phyloP scores from a whole-genome alignment of 2,329 filamentous ascomycete species.

The Colletotrichum chrysophilum region DNA sequence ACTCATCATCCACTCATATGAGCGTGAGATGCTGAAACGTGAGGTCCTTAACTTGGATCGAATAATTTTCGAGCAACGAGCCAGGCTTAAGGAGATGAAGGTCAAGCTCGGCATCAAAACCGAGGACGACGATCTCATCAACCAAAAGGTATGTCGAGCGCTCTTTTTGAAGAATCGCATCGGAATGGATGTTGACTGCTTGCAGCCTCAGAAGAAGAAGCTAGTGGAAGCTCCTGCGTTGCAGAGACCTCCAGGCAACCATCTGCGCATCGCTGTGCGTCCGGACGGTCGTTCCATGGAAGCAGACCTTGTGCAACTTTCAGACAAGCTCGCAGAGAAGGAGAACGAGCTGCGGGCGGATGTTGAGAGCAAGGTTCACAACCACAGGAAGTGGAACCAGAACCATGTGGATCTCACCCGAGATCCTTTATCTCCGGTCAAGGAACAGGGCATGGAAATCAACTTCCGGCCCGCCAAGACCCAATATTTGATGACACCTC shows the following conservation, averaged over 20 bases:
- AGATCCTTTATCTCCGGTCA: constrained; percentile 80
- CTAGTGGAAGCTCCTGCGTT: constrained; percentile 63
- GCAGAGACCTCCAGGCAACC: constrained; percentile 66
- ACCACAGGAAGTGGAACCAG: constrained; percentile 91
- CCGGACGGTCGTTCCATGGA: constrained; percentile 75
- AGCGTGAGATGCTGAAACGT: constrained; percentile 80
- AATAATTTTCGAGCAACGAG: constrained; percentile 82
- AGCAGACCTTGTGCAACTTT: constrained; percentile 77
- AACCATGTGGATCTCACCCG: constrained; percentile 88
- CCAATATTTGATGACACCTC: constrained; percentile 72
- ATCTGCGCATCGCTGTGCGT: constrained; percentile 73
- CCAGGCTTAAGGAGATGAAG: constrained; percentile 86
- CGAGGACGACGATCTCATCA: constrained; percentile 93
- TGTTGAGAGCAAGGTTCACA: constrained; percentile 85
- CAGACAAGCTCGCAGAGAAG: constrained; percentile 80
- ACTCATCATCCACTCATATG: constrained; percentile 77
- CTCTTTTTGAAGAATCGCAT: not conserved
- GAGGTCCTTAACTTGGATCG: constrained; percentile 78
- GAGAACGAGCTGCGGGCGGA: constrained; percentile 81
- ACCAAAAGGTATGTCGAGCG: constrained; percentile 76
- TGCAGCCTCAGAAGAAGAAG: constrained; percentile 74
- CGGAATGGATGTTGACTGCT: constrained; percentile 38
- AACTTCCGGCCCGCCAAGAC: constrained; percentile 76
- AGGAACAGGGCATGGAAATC: constrained; percentile 64
- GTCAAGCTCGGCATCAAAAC: constrained; percentile 86